Evolutionary conservation across 2,329 filamentous ascomycete species (phyloP), one percentile per base, ranked within the genome.

Genomic region (Talaromyces sp.): DNA sequence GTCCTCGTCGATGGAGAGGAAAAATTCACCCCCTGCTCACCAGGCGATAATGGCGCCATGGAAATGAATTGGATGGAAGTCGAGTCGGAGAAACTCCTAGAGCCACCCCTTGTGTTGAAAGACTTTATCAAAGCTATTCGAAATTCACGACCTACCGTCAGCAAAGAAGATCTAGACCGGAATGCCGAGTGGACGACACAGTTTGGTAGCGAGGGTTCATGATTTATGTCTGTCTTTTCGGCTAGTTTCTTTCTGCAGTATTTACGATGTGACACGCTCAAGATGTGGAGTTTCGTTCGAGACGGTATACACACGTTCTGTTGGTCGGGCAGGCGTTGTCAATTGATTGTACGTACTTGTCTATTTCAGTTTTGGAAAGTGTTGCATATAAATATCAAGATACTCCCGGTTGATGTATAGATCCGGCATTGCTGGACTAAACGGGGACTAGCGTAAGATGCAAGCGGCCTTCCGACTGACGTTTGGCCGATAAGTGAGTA

Each of bases 41-140:
- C 95, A 0, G 95, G 95, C 45, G 94, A 97, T 71, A 79, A 84
- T 0, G 90, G 91, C 14, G 94, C 93, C 19, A 87, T 88, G 70
- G 95, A 99, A 78, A 97, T 98, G 92, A 91, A 89, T 1, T 98
- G 95, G 89, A 91, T 92, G 71, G 88, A 93, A 66, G 84, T 99
- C 19, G 89, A 93, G 57, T 89, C 90, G 7, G 93, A 97, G 0
- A 84, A 91, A 72, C 85, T 99, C 0, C 85, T 95, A 9, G 93
- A 97, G 73, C 96, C 95, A 0, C 86, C 92, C 0, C 88, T 99
- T 24, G 85, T 89, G 69, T 85, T 96, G 65, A 96, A 96, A 76
- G 95, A 99, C 78, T 98, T 99, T 74, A 85, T 96, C 75, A 92
- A 94, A 77, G 94, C 95, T 1, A 90, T 99, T 73, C 93, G 92